Base-by-base conservation (phyloP, 2,329 filamentous ascomycete species). In the Claviceps monticola region DNA sequence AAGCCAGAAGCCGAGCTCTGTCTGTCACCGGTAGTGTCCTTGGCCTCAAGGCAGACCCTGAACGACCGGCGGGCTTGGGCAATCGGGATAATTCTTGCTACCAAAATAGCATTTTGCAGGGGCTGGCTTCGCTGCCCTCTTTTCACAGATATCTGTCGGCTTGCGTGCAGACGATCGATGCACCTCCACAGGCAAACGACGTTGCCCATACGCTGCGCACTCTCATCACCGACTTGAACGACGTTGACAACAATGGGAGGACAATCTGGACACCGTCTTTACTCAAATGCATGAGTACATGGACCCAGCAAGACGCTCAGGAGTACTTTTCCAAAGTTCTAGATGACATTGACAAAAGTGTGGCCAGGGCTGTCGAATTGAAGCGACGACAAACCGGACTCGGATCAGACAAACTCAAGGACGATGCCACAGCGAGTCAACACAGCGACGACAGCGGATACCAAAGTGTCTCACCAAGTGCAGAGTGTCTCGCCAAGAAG, bases 21-120 rank as follows among this genome's bases (percentile, higher is more conserved):
- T 75, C 73, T 13, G 63, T 83, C 46, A 77, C 76, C 1, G 72
- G 68, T 42, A 68, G 62, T 51, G 63, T 69, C 38, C 59, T 71
- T 50, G 62, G 65, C 26, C 56, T 68, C 23, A 74, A 71, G 56
- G 57, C 60, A 23, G 65, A 65, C 23, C 61, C 67, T 23, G 70
- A 74, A 45, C 66, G 68, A 36, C 85, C 74, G 48, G 75, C 72
- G 1, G 93, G 93, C 0, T 71, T 97, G 50, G 88, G 88, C 9
- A 98, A 98, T 65, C 84, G 83, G 71, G 88, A 95, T 70, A 95
- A 96, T 64, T 95, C 89, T 1, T 97, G 93, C 71, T 98, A 95
- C 66, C 93, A 97, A 67, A 98, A 98, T 67, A 96, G 90, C 63
- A 84, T 96, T 19, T 80, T 98, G 11, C 89, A 95, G 65, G 83